Percentiles rank a stretch among this genome's conserved stretches.
Evolutionary conservation across 2,329 filamentous ascomycete species (phyloP).

Genomic region (Beauveria australis): DNA sequence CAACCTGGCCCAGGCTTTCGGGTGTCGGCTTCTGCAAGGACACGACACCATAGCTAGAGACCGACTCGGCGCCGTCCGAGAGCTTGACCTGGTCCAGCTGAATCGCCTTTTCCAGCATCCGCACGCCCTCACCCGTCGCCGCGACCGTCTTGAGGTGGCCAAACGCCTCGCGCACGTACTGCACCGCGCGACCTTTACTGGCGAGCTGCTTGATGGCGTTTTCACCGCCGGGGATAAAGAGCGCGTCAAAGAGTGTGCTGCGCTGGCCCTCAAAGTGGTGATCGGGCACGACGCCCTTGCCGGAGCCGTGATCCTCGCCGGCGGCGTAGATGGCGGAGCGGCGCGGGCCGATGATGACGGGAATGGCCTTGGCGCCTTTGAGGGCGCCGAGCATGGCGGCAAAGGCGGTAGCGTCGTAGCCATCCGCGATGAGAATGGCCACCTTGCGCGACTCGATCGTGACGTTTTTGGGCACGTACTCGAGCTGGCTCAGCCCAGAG

Average conservation of each 20-base stretch:
- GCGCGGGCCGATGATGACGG: slow-evolving; percentile 64
- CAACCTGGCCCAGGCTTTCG: slow-evolving; percentile 50
- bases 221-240: slow-evolving; percentile 67
- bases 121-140: slow-evolving; percentile 63
- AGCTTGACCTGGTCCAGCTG: slow-evolving; percentile 29
- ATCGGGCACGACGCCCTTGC: slow-evolving; percentile 55
- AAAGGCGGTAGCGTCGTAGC: slow-evolving; percentile 61
- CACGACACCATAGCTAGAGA: slow-evolving; percentile 69
- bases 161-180: slow-evolving; percentile 75
- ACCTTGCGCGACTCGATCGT: slow-evolving; percentile 65
- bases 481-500: slow-evolving; percentile 60
- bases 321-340: slow-evolving; percentile 58
- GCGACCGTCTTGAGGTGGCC: slow-evolving; percentile 75
- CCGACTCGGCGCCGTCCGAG: slow-evolving; percentile 37
- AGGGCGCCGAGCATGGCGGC: slow-evolving; percentile 56
- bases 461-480: slow-evolving; percentile 53
- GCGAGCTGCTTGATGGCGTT: slow-evolving; percentile 54
- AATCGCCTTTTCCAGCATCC: slow-evolving; percentile 47
- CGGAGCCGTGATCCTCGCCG: slow-evolving; percentile 39
- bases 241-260: slow-evolving; percentile 71
- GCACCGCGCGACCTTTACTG: slow-evolving; percentile 62
- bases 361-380: slow-evolving; percentile 53
- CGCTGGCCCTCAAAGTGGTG: slow-evolving; percentile 75
- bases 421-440: slow-evolving; percentile 69
- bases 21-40: slow-evolving; percentile 50